Conservation (phyloP, 768 basidiomycete genomes). For the Tylopilus felleus region DNA sequence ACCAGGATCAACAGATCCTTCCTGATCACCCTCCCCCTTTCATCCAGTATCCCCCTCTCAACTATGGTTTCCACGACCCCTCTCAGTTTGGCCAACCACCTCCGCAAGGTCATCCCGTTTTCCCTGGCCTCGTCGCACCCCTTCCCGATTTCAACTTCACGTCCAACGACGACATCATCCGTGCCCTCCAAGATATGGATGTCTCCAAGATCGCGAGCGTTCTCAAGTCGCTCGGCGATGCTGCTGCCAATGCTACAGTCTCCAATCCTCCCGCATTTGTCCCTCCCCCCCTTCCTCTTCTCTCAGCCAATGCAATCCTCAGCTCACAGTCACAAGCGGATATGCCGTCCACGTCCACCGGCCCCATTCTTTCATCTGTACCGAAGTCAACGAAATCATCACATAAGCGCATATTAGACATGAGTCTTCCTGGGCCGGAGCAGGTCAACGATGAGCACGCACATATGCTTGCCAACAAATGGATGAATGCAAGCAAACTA, state of each 20-base stretch:
- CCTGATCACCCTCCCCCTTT: constrained; percentile 24
- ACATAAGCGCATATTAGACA: constrained; percentile 41
- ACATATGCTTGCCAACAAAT: constrained; percentile 70
- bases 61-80: constrained; percentile 27
- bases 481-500: constrained; percentile 69
- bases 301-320: constrained; percentile 25
- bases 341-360: constrained; percentile 39
- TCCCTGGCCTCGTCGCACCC: constrained; percentile 17
- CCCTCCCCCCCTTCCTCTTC: constrained; percentile 17
- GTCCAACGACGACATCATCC: constrained; percentile 72
- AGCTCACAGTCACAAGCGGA: constrained; percentile 40
- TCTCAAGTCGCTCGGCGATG: constrained; percentile 62
- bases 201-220: constrained; percentile 62
- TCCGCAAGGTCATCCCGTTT: constrained; percentile 29
- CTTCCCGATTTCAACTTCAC: constrained; percentile 40
- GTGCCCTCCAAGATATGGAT: constrained; percentile 70
- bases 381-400: constrained; percentile 34
- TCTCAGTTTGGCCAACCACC: constrained; percentile 26
- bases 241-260: constrained; percentile 40
- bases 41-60: constrained; percentile 32
- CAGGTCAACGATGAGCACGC: constrained; percentile 56
- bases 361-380: constrained; percentile 40
- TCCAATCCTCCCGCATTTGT: constrained; percentile 19
- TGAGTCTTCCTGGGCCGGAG: constrained; percentile 40
- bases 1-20: constrained; percentile 32